Conservation (phyloP, 1,284 basidiomycete species). For the Irpex sp. region DNA sequence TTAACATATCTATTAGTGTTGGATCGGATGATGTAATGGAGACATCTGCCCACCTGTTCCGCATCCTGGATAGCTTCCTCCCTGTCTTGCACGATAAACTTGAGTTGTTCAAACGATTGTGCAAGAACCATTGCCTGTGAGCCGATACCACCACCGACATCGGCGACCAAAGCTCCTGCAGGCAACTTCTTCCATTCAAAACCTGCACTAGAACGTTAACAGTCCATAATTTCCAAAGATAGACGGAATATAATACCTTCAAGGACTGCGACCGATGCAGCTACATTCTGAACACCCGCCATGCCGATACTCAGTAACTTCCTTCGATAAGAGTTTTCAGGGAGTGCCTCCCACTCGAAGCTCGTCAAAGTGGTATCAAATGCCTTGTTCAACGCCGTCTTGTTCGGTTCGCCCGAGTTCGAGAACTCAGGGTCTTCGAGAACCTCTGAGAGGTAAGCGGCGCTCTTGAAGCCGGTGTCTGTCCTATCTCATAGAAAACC, state of each 20-base stretch:
- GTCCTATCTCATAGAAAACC: slow-evolving; percentile 18
- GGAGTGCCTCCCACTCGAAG: slow-evolving; percentile 19
- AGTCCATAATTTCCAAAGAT: not conserved
- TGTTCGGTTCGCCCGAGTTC: slow-evolving; percentile 22
- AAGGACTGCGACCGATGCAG: not conserved
- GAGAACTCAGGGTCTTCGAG: slow-evolving; percentile 27
- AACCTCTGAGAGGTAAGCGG: slow-evolving; percentile 29
- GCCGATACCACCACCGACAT: slow-evolving; percentile 22
- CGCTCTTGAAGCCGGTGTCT: slow-evolving; percentile 31
- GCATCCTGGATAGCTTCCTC: slow-evolving; percentile 27
- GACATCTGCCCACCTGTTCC: slow-evolving; percentile 3
- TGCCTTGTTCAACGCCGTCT: slow-evolving; percentile 25
- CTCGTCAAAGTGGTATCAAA: slow-evolving; percentile 18
- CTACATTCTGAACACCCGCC: not conserved
- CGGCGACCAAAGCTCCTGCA: slow-evolving; percentile 6
- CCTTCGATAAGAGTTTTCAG: not conserved
- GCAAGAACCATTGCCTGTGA: slow-evolving; percentile 15
- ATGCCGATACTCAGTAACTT: not conserved
- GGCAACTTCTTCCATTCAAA: slow-evolving; percentile 10
- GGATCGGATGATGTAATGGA: slow-evolving; percentile 3
- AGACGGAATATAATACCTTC: slow-evolving; percentile 13
- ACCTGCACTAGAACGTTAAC: not conserved
- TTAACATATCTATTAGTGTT: not conserved
- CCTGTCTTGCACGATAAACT: slow-evolving; percentile 28
- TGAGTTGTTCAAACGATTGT: slow-evolving; percentile 16